phyloP scores from a whole-genome alignment of 441 rosid species.

The Eruca vesicaria region DNA sequence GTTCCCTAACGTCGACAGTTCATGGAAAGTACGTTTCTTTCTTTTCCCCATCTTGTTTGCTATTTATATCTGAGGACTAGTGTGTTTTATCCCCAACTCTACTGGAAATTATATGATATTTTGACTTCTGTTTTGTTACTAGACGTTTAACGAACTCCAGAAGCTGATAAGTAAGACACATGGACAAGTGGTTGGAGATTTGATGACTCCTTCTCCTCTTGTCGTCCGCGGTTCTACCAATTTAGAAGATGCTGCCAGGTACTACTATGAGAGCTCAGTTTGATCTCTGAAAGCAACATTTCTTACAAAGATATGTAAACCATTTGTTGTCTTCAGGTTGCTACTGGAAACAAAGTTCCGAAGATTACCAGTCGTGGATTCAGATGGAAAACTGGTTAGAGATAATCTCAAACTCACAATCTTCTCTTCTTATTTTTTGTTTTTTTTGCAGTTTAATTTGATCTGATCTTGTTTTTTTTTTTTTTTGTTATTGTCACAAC shows the following conservation, averaged over 20 bases:
- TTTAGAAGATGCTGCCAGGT: conserved; percentile 64
- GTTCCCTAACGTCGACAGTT: conserved; percentile 78
- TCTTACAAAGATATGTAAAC: not conserved
- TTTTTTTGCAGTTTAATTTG: not conserved
- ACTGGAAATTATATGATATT: conserved; percentile 9
- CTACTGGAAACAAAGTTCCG: conserved; percentile 83
- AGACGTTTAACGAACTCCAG: conserved; percentile 85
- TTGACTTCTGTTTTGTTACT: not conserved
- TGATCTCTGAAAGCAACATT: not conserved
- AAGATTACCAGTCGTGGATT: conserved; percentile 77
- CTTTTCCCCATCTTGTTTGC: not conserved
- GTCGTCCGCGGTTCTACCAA: conserved; percentile 70
- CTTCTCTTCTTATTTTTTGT: not conserved
- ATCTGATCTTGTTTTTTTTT: too few relatives aligned
- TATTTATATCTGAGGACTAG: not conserved
- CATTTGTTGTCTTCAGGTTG: conserved; percentile 45
- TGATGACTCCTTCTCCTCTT: conserved; percentile 88
- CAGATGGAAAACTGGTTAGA: conserved; percentile 72
- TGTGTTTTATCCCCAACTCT: not conserved
- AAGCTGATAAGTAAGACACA: conserved; percentile 67
- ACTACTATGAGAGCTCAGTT: not conserved
- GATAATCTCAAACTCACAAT: not conserved
- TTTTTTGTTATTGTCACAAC: not conserved
- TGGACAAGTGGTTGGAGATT: conserved; percentile 86
- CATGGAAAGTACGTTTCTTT: conserved; percentile 70